phyloP scores from a whole-genome alignment of 352 stramenopile species.

The Phytophthora melonis region DNA sequence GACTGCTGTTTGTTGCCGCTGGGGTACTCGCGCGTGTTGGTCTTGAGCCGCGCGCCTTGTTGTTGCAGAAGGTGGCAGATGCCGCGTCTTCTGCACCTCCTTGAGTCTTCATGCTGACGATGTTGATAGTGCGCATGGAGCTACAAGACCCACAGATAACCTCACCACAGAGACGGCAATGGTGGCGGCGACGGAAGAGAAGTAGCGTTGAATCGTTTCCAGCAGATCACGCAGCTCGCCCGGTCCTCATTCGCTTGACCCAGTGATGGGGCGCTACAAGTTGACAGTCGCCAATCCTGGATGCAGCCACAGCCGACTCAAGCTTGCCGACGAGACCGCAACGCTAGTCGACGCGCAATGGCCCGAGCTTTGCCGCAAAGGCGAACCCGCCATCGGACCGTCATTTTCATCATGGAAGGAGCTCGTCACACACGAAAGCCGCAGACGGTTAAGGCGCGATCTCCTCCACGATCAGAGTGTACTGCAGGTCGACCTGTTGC shows the following conservation, averaged over 20 bases:
- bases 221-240: slow-evolving; percentile 64
- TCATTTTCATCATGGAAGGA: slow-evolving; percentile 61
- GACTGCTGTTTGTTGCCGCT: slow-evolving; percentile 30
- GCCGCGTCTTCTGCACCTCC: slow-evolving; percentile 60
- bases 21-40: slow-evolving; percentile 40
- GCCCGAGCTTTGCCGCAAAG: slow-evolving; percentile 42
- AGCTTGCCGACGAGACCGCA: slow-evolving; percentile 58
- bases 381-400: slow-evolving; percentile 35
- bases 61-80: slow-evolving; percentile 79
- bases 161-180: slow-evolving; percentile 74
- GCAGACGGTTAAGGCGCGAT: slow-evolving; percentile 53
- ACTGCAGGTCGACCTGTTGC: slow-evolving; percentile 62
- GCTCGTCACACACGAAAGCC: slow-evolving; percentile 64
- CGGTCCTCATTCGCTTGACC: slow-evolving; percentile 73
- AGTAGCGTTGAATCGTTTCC: slow-evolving; percentile 68
- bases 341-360: slow-evolving; percentile 57
- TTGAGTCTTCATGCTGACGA: slow-evolving; percentile 42
- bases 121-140: slow-evolving; percentile 53
- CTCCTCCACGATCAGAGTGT: slow-evolving; percentile 74
- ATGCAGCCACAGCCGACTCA: slow-evolving; percentile 56
- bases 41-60: slow-evolving; percentile 52
- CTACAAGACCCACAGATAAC: slow-evolving; percentile 68
- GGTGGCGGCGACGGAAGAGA: slow-evolving; percentile 68
- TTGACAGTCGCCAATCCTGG: slow-evolving; percentile 54
- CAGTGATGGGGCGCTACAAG: slow-evolving; percentile 61